A percentile compares a stretch with the other conserved stretches of the same genome.
Conservation (phyloP, 257 asterid species). For the Agastache rugosa region DNA sequence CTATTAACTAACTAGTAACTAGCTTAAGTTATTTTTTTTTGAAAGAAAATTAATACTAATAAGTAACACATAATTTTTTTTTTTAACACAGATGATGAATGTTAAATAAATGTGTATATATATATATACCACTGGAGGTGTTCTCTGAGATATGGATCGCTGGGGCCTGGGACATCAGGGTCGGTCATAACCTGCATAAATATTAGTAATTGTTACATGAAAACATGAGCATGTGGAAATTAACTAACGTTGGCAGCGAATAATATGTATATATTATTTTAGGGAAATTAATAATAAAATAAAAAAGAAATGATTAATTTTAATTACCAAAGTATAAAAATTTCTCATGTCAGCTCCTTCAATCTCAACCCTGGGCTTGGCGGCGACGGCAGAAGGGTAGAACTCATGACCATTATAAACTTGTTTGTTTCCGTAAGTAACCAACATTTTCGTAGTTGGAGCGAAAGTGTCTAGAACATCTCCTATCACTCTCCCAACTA, state of each 20-base stretch:
- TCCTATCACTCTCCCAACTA: constrained; percentile 80
- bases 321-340: constrained; percentile 69
- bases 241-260: neutral
- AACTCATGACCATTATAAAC: constrained; percentile 79
- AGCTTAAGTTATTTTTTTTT: no score
- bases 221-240: neutral
- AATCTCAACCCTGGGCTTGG: constrained; percentile 65
- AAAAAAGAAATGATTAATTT: no score
- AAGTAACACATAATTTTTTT: no score
- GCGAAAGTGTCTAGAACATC: constrained; percentile 72
- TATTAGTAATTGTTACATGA: neutral
- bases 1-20: no score
- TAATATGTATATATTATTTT: no score
- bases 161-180: constrained; percentile 94
- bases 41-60: neutral
- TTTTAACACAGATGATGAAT: no score
- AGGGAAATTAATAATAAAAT: neutral
- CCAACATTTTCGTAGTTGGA: constrained; percentile 50
- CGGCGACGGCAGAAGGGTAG: constrained; percentile 63
- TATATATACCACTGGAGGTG: constrained; percentile 79
- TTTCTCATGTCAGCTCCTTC: constrained; percentile 70
- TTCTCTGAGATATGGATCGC: constrained; percentile 85
- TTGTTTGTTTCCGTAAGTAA: constrained; percentile 55
- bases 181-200: constrained; percentile 74
- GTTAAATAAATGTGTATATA: neutral